Conservation (phyloP, 2,329 filamentous ascomycete species). For the Chaetomiaceae sp. region DNA sequence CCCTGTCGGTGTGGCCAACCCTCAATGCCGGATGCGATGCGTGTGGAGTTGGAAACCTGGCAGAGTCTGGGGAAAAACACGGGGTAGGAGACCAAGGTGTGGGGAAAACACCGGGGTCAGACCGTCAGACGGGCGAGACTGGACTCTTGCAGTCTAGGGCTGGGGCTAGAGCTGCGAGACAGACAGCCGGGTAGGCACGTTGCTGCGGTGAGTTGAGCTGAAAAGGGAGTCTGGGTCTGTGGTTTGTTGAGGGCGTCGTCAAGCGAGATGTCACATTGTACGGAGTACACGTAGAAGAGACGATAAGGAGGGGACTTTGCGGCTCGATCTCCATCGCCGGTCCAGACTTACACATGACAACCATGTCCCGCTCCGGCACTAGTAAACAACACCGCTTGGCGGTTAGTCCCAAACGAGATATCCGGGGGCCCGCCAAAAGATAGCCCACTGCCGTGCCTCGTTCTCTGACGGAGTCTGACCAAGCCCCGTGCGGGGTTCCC, state of each 20-base stretch:
- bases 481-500: neutral
- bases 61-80: neutral
- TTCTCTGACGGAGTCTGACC: too few relatives aligned
- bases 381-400: neutral
- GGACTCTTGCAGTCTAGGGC: too few relatives aligned
- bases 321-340: neutral
- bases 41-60: neutral
- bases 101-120: neutral
- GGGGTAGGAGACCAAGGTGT: neutral
- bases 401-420: neutral
- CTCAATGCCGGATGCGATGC: neutral
- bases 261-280: too few relatives aligned
- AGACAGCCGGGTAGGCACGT: neutral
- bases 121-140: too few relatives aligned
- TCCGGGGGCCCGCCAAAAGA: neutral
- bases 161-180: neutral
- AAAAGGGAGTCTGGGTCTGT: too few relatives aligned
- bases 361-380: neutral
- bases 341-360: neutral
- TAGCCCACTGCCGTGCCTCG: neutral
- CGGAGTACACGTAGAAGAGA: too few relatives aligned
- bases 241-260: too few relatives aligned
- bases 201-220: too few relatives aligned
- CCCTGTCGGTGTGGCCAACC: neutral
- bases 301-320: too few relatives aligned